Evolutionary conservation across 225 moss, liverwort and hornwort species (phyloP), one percentile per base, ranked within the genome.

Genomic region (Marchantia polymorpha): DNA sequence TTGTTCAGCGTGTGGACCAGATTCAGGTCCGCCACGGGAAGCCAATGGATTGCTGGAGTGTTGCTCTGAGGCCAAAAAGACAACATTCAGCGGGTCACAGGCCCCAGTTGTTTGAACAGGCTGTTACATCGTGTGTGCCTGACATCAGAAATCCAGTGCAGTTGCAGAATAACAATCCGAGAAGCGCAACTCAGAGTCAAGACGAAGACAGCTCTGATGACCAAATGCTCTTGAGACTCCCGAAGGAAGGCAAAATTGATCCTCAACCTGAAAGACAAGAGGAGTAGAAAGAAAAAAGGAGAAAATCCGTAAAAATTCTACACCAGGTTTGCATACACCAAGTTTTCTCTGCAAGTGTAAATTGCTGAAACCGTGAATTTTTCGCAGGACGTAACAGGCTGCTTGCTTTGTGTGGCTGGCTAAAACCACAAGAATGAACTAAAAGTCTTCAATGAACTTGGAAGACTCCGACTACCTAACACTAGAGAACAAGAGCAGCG

Each of bases 401-500:
- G 60, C n/a, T 65, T 7, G 52, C 55, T 56, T 60, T 76, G 30
- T 12, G 60, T 76, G 76, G 76, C 60, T 76, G 56, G 58, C 30
- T 56, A 73, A 61, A 60, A 22, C 76, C 76, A 76, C 31, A 76
- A 76, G 76, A 76, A 76, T 76, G 22, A 76, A 76, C 76, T 56
- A 31, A 19, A 75, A 39, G 76, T 76, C 76, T 76, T 60, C 59
- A 22, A 60, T 19, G 12, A 73, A 60, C 76, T 76, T 29, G 59
- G 39, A 61, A 60, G 76, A 76, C 76, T 25, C 58, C 15, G 29
- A 46, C 75, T 75, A 58, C 7, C 39, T 48, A 51, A 81, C 10
- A 23, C 81, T 82, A 82, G 50, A 73, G 78, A 47, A 72, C 72
- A 59, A 82, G 55, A 58, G 77, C 76, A 73, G 39, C 53, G 27